Evolutionary conservation across 129 eudicot genomes (phyloP).

Genomic region (Centella asiatica): DNA sequence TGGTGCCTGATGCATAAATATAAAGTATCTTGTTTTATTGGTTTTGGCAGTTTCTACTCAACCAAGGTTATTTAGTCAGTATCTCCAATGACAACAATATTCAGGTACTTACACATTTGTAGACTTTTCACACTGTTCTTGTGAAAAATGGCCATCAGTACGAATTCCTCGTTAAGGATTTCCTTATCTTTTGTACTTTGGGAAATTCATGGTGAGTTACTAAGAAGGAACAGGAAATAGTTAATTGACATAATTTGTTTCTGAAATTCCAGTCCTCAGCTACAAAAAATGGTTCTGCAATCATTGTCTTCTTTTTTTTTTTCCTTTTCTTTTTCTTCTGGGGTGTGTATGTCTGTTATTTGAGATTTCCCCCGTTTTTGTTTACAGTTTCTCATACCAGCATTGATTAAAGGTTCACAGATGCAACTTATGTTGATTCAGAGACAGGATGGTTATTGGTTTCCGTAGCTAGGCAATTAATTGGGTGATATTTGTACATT

Average conservation of each 20-base stretch:
- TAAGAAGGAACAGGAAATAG: slow-evolving; percentile 3
- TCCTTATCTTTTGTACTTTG: not conserved
- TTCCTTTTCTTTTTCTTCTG: no score
- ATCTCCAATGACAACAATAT: slow-evolving; percentile 72
- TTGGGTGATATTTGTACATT: not conserved
- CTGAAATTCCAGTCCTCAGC: not conserved
- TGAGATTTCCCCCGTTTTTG: not conserved
- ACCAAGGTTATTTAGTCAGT: slow-evolving; percentile 78
- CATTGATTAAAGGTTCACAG: not conserved
- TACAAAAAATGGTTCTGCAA: not conserved
- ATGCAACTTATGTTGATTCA: not conserved
- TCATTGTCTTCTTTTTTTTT: not conserved
- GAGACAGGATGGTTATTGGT: not conserved
- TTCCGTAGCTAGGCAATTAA: not conserved
- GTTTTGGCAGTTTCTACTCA: slow-evolving; percentile 77
- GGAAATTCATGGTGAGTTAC: not conserved
- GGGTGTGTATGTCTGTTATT: not conserved
- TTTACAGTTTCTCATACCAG: not conserved
- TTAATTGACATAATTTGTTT: not conserved
- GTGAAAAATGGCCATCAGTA: not conserved
- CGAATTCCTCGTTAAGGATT: not conserved
- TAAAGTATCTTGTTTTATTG: not conserved
- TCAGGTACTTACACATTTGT: slow-evolving; percentile 40
- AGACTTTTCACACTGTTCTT: not conserved
- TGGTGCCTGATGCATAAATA: not conserved